Percentiles rank a stretch among this genome's conserved stretches.
phyloP scores from a whole-genome alignment of 345 rosid species.

The Firmiana major region DNA sequence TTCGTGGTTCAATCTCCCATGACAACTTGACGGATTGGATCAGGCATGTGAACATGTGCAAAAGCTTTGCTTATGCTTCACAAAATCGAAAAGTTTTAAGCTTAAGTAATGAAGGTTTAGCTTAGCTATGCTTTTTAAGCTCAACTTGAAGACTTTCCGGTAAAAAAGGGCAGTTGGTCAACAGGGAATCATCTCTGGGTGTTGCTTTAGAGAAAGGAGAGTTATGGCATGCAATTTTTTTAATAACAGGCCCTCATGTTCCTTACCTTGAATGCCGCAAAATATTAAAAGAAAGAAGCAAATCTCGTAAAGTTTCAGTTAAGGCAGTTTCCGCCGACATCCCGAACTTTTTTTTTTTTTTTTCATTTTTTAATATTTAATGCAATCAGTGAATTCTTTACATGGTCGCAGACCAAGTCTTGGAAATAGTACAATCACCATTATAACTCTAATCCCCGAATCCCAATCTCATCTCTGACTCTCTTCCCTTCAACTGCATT shows the following conservation, averaged over 20 bases:
- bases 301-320: slow-evolving; percentile 23
- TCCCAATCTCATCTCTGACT: not conserved
- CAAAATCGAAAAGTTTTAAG: not conserved
- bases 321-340: slow-evolving; percentile 15
- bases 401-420: slow-evolving; percentile 4
- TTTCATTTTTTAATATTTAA: not conserved
- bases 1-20: not conserved
- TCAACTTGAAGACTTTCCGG: not conserved
- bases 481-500: not conserved
- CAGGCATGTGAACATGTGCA: slow-evolving; percentile 10
- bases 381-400: not conserved
- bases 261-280: slow-evolving; percentile 12
- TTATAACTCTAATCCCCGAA: not conserved
- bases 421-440: not conserved
- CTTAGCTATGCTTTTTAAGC: not conserved
- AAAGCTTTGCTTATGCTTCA: not conserved
- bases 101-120: not conserved
- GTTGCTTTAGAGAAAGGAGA: slow-evolving; percentile 14
- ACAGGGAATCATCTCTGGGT: slow-evolving; percentile 12
- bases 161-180: slow-evolving; percentile 20
- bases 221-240: slow-evolving; percentile 16
- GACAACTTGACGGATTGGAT: not conserved
- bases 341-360: not conserved
- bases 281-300: not conserved
- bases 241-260: slow-evolving; percentile 9